Base-by-base conservation (phyloP, 2,329 filamentous ascomycete species). In the Onygena corvina region DNA sequence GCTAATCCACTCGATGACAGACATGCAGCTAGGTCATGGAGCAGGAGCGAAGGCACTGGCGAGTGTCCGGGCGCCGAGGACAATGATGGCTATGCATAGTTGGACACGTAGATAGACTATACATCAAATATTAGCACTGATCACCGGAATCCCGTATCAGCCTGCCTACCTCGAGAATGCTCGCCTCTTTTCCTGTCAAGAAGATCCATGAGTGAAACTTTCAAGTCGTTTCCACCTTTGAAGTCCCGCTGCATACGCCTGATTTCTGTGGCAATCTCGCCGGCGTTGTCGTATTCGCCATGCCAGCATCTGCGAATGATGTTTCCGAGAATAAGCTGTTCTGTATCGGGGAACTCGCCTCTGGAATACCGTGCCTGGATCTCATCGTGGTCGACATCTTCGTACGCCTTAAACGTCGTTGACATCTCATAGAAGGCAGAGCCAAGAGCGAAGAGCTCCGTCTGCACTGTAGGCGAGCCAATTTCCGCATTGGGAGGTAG, bases 401-500 rank as follows among this genome's bases (percentile, higher is more conserved):
- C 27, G 33, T 55, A 56, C 20, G 52, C 46, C 33, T 38, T 38
- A 12, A 38, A 48, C 6, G 51, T 53, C 20, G 55, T 56, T 27
- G 53, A 47, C 8, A 58, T 48, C 47, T 58, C 55, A 30, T 52
- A 56, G 12, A 58, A 31, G 12, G 47, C 48, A 46, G 53, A 58
- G n/a, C 55, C 55, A 4, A 58, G 50, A 12, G 55, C 42, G 48
- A 56, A 56, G 3, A 57, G 21, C 36, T 58, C 55, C 14, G 53
- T 50, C 35, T 52, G 52, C n/a, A 51, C 40, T 16, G 50, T 46
- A 36, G 54, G 33, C 33, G 34, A 14, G 35, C 47, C 35, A 35
- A 49, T 29, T 49, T 49, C 33, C 5, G 49, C 27, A 25, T 14
- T 36, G 8, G 50, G 47, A 23, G 47, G 44, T 20, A 47, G 42